A percentile compares a stretch with the other conserved stretches of the same genome.
Conservation (phyloP, 495 filamentous ascomycete species). For the Penicillium robsamsonii region DNA sequence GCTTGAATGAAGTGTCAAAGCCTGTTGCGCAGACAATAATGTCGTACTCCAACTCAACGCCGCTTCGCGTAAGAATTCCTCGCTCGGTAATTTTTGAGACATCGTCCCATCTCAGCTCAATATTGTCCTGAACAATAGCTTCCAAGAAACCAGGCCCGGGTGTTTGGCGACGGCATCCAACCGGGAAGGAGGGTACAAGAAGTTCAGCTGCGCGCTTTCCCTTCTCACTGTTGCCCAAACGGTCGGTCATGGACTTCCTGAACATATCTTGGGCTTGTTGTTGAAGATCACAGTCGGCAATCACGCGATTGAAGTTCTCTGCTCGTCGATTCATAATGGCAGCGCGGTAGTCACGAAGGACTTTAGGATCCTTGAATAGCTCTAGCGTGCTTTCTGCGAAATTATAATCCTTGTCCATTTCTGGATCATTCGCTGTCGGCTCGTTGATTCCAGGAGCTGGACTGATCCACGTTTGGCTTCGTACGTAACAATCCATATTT, state of each 20-base stretch:
- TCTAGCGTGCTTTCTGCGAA: background rate
- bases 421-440: slow-evolving; percentile 3
- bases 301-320: background rate
- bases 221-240: slow-evolving; percentile 4
- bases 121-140: slow-evolving; percentile 43
- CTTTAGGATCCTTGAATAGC: slow-evolving; percentile 7
- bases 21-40: slow-evolving; percentile 50
- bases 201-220: slow-evolving; percentile 22
- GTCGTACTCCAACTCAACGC: slow-evolving; percentile 33
- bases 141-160: slow-evolving; percentile 42
- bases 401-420: background rate
- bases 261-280: slow-evolving; percentile 2
- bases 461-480: slow-evolving; percentile 44
- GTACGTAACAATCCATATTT: slow-evolving; percentile 1
- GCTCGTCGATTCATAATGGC: slow-evolving; percentile 1
- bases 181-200: slow-evolving; percentile 34
- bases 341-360: background rate
- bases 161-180: slow-evolving; percentile 30
- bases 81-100: slow-evolving; percentile 49
- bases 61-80: slow-evolving; percentile 38
- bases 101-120: slow-evolving; percentile 41
- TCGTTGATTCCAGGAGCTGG: slow-evolving; percentile 9
- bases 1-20: slow-evolving; percentile 41
- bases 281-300: background rate
- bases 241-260: background rate